phyloP scores from a whole-genome alignment of 441 rosid genomes.

The Erysimum cheiri region DNA sequence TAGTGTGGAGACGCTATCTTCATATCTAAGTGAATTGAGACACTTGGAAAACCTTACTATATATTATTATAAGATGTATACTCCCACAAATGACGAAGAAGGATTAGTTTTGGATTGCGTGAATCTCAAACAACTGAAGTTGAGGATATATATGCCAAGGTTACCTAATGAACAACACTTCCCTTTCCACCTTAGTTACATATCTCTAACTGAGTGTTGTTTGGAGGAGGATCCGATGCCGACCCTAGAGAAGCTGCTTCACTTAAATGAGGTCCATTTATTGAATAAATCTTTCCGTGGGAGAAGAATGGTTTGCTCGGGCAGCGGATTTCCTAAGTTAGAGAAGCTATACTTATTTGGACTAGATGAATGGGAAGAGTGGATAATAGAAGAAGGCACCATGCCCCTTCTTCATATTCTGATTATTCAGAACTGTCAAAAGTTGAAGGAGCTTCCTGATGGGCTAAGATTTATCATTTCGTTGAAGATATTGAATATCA shows the following conservation, averaged over 20 bases:
- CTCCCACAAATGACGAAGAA: too few species aligned
- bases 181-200: neutral
- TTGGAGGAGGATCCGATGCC: conserved; percentile 11
- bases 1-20: neutral
- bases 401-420: conserved; percentile 26
- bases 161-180: conserved; percentile 23
- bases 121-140: neutral
- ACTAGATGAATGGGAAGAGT: conserved; percentile 7
- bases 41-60: conserved; percentile 3
- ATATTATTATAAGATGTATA: too few species aligned
- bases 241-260: conserved; percentile 3
- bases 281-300: neutral
- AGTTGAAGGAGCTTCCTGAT: conserved; percentile 4
- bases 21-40: neutral
- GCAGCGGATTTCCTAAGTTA: conserved; percentile 23
- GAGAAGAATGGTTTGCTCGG: conserved; percentile 1
- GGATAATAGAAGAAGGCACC: conserved; percentile 34
- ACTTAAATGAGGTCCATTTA: neutral
- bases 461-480: neutral
- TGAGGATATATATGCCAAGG: neutral
- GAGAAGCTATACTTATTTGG: rapidly evolving
- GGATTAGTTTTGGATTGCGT: neutral
- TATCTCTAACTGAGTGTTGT: rapidly evolving
- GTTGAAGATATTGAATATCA: neutral
- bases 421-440: neutral